Evolutionary conservation across 495 filamentous ascomycete species (phyloP), one percentile per base, ranked within the genome.

Genomic region (Xylaria grammica): DNA sequence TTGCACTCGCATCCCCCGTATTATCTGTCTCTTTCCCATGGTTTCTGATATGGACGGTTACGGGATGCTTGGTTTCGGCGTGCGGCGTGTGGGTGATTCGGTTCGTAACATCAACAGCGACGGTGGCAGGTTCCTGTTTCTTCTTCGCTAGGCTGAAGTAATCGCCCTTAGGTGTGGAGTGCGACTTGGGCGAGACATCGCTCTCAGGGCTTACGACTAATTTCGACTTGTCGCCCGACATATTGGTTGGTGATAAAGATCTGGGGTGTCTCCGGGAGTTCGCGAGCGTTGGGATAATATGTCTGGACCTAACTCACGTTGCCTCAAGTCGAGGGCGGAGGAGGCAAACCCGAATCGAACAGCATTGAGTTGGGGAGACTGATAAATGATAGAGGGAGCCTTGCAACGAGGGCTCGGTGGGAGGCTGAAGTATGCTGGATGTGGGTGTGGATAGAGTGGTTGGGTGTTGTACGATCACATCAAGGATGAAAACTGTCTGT

Each of bases 321-420:
- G 72, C 78, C 79, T 81, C 79, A 64, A 67, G 59, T 57, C 71
- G 77, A 79, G 79, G 77, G 76, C 79, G 75, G 78, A 77, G 79
- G 75, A 76, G 75, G 77, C 74, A 77, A 70, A 69, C 66, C 73
- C 63, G 72, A 69, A 72, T 68, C 42, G 69, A 69, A 69, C 68
- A 61, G 79, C 79, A 81, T 81, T 71, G 77, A 75, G 71, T 57
- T 49, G 53, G 55, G 62, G 58, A 62, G 44, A 48, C 9, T 54
- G 51, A 40, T 7, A 19, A 44, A 29, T 10, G 40, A 17, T 15
- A 9, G 15, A 48, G 27, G 45, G 53, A 58, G 32, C 53, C 53
- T 48, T 44, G 62, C 30, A 8, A 44, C 53, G 17, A 49, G 27
- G 40, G 49, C 60, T 27, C 57, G 22, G 34, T 22, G 30, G n/a